Evolutionary conservation across 2,329 filamentous ascomycete species (phyloP).

Genomic region (Fusarium verticillioides): DNA sequence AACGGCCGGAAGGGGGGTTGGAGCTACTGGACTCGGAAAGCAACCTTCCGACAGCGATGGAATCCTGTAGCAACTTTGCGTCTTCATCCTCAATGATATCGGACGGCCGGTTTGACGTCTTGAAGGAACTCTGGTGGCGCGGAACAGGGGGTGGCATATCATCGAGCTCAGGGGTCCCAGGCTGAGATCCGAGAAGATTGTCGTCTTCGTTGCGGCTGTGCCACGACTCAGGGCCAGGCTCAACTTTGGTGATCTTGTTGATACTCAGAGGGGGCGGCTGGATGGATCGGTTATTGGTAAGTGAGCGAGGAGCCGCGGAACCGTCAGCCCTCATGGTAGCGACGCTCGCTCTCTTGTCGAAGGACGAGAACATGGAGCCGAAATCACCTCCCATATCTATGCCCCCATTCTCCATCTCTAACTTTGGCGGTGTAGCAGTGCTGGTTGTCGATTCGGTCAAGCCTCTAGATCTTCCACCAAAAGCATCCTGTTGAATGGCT

Average conservation of each 20-base stretch:
- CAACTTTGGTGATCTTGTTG: conserved; percentile 57
- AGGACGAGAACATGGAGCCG: conserved; percentile 65
- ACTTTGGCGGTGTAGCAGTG: conserved; percentile 62
- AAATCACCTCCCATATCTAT: conserved; percentile 69
- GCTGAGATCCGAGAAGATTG: conserved; percentile 55
- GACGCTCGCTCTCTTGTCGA: conserved; percentile 65
- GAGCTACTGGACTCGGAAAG: conserved; percentile 47
- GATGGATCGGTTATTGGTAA: conserved; percentile 57
- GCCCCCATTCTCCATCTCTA: conserved; percentile 57
- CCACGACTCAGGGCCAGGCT: conserved; percentile 61
- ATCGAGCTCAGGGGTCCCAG: conserved; percentile 53
- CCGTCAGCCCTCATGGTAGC: conserved; percentile 59
- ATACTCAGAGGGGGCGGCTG: conserved; percentile 61
- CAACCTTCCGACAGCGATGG: conserved; percentile 61
- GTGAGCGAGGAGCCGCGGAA: conserved; percentile 54
- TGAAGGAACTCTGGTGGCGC: conserved; percentile 51
- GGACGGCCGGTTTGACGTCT: conserved; percentile 49
- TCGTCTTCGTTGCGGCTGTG: conserved; percentile 61
- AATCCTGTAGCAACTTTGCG: conserved; percentile 63
- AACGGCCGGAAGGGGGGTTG: conserved; percentile 42
- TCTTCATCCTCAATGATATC: conserved; percentile 64
- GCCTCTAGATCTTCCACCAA: conserved; percentile 57
- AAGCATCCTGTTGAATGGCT: conserved; percentile 47
- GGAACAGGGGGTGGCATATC: conserved; percentile 55
- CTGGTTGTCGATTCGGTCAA: conserved; percentile 65